A percentile compares a stretch with the other conserved stretches of the same genome.
These are phyloP conservation scores for Phoma sp. DNA, from an alignment of 2,329 filamentous ascomycete genomes.

Conservation along the genomic window DNA sequence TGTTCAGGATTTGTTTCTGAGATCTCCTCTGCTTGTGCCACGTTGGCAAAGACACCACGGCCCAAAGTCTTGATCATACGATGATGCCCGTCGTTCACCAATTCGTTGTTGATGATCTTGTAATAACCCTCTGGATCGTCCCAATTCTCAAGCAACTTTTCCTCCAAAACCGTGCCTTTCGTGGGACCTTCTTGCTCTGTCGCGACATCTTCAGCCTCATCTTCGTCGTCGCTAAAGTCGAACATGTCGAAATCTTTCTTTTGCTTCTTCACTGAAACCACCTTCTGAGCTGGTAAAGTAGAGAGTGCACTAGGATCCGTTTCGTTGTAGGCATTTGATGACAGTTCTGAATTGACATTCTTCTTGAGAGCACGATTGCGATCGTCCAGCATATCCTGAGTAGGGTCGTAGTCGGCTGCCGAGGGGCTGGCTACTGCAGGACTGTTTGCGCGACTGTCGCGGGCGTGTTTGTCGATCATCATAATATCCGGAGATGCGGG, in stretches of 20 bases:
- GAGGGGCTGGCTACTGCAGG: slow-evolving; percentile 71
- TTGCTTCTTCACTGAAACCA: slow-evolving; percentile 44
- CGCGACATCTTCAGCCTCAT: slow-evolving; percentile 60
- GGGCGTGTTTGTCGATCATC: slow-evolving; percentile 49
- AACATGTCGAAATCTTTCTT: slow-evolving; percentile 69
- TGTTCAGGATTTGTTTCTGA: slow-evolving; percentile 47
- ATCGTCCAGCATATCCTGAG: slow-evolving; percentile 85
- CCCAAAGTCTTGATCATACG: slow-evolving; percentile 87
- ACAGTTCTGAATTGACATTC: slow-evolving; percentile 39
- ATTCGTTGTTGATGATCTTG: slow-evolving; percentile 88
- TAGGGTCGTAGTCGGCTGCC: slow-evolving; percentile 93
- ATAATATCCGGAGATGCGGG: slow-evolving; percentile 51
- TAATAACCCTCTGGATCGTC: slow-evolving; percentile 97
- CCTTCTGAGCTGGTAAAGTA: slow-evolving; percentile 52
- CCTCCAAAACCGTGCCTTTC: slow-evolving; percentile 56
- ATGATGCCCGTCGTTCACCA: slow-evolving; percentile 84
- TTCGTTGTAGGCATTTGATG: slow-evolving; percentile 64
- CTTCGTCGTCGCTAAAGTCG: slow-evolving; percentile 71
- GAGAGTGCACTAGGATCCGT: slow-evolving; percentile 61
- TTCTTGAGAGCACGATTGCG: slow-evolving; percentile 71
- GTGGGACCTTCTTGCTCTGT: slow-evolving; percentile 48
- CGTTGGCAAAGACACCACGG: slow-evolving; percentile 94
- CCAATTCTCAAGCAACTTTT: slow-evolving; percentile 87
- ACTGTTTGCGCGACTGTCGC: slow-evolving; percentile 43
- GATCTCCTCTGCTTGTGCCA: slow-evolving; percentile 73